Conservation (phyloP, 768 basidiomycete species). For the Auriscalpium orientale region DNA sequence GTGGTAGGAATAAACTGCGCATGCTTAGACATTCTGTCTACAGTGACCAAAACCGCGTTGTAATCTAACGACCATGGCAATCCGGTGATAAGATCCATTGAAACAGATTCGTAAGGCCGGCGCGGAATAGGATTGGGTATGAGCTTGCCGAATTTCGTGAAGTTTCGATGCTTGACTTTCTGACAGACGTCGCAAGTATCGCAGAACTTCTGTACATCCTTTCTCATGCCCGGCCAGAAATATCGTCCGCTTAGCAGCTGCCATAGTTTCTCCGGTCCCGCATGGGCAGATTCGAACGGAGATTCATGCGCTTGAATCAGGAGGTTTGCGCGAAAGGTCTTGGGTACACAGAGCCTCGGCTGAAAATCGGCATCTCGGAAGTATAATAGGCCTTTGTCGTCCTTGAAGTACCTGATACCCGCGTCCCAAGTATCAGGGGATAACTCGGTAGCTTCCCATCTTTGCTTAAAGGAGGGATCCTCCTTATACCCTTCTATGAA, state of each 20-base stretch:
- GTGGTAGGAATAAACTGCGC: conserved; percentile 21
- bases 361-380: conserved; percentile 13
- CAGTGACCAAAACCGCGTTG: conserved; percentile 13
- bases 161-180: conserved; percentile 4
- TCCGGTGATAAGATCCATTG: conserved; percentile 1
- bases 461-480: not conserved
- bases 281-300: conserved; percentile 6
- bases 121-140: conserved; percentile 7
- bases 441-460: not conserved
- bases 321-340: not conserved
- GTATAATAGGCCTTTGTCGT: conserved; percentile 9
- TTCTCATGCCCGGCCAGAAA: conserved; percentile 4
- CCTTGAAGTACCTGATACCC: conserved; percentile 8
- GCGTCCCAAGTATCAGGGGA: not conserved
- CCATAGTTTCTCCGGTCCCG: conserved; percentile 4
- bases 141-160: conserved; percentile 3
- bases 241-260: not conserved
- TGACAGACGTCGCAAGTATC: conserved; percentile 11
- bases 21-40: conserved; percentile 22
- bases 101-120: conserved; percentile 10
- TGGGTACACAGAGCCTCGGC: conserved; percentile 11
- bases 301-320: conserved; percentile 5
- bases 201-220: conserved; percentile 2
- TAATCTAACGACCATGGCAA: conserved; percentile 7
- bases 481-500: not conserved